phyloP scores from a whole-genome alignment of 257 asterid genomes.

The Solanum ossicruentum region DNA sequence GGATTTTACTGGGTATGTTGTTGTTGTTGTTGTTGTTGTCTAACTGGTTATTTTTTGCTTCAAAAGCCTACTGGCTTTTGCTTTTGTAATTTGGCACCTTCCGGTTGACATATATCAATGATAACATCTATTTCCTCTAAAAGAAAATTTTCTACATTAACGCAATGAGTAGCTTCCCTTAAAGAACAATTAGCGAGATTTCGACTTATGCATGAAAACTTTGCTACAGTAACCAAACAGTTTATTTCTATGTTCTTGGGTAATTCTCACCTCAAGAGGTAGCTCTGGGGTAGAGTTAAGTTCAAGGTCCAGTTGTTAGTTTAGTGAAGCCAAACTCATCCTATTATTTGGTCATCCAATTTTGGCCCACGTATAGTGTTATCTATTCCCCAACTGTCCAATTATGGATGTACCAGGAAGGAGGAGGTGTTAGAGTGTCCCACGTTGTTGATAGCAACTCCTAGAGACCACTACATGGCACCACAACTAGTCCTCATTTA shows the following conservation, averaged over 20 bases:
- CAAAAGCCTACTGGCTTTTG: no score
- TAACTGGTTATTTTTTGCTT: no score
- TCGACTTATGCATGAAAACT: neutral
- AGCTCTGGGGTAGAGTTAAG: neutral
- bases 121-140: no score
- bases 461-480: neutral
- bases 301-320: neutral
- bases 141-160: neutral
- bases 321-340: neutral
- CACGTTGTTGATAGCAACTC: neutral
- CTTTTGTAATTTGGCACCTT: no score
- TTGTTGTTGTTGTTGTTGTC: no score
- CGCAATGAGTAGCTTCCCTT: neutral
- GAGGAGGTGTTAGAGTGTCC: neutral
- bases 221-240: neutral
- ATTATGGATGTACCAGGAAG: neutral
- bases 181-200: neutral
- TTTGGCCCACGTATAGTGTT: neutral
- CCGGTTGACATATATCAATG: no score
- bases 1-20: no score
- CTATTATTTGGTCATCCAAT: neutral
- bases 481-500: neutral
- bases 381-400: neutral
- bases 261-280: neutral
- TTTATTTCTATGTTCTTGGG: neutral